Evolutionary conservation across 2,329 filamentous ascomycete genomes (phyloP), one percentile per base, ranked within the genome.

Genomic region (Tolypocladium amazonense): DNA sequence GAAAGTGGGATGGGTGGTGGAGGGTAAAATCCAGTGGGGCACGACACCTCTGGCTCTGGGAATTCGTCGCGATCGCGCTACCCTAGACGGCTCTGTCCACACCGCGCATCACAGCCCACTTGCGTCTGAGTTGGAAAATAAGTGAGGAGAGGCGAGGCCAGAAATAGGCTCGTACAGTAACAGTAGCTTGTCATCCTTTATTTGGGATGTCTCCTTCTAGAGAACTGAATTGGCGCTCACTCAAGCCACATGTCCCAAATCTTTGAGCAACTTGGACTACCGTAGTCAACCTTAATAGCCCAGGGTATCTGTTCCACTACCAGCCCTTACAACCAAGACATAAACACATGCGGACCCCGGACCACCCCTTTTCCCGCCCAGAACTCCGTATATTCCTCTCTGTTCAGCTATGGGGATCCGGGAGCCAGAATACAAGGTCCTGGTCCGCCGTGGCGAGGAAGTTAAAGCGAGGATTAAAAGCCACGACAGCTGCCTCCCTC

Each of bases 381-480:
- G 0, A 54, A 35, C 30, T 54, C 50, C 50, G 11, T 14, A 15
- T 9, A 54, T 15, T 7, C 11, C 4, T 53, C 35, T 12, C n/a
- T 43, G 20, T 6, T 30, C 56, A 65, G 41, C 52, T 56, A 66
- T 83, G 79, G 52, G 85, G 82, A 70, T 91, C 88, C 1, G 89
- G 89, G 41, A 90, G 73, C 88, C 89, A 92, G 66, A 92, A 90
- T 25, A 90, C 75, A 62, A 91, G 77, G 58, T 97, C 92, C 69
- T 88, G 88, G 67, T 97, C 92, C 4, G 91, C 94, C 53, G 88
- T 94, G 11, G 91, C 92, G 65, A 97, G 82, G 77, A 97, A 87
- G 73, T 97, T 97, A 73, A 88, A 94, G 56, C 92, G 83, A 33
- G 92, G 94, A 70, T 97, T 97, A 72, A 92, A 94, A 27, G 89